Percentiles rank a stretch among this genome's conserved stretches.
phyloP scores from a whole-genome alignment of 2,329 filamentous ascomycete species.

The Claviceps arundinis region DNA sequence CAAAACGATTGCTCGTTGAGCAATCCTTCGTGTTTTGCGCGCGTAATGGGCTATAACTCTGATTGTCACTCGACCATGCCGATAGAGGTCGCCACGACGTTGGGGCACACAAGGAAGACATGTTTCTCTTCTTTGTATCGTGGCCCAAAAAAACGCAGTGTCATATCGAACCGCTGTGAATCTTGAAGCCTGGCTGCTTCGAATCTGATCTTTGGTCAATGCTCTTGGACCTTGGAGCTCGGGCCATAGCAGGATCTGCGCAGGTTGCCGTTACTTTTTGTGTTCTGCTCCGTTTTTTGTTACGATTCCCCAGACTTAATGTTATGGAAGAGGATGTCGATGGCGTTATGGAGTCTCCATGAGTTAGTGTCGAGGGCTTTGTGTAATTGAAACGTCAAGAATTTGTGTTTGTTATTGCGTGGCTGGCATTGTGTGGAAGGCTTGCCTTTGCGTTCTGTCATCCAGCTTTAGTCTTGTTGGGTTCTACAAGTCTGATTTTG shows the following conservation, averaged over 20 bases:
- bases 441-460: neutral
- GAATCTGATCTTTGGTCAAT: neutral
- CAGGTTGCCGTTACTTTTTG: neutral
- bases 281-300: neutral
- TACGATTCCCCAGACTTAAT: constrained; percentile 1
- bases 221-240: neutral
- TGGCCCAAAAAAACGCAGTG: neutral
- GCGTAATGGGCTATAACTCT: no score
- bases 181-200: neutral
- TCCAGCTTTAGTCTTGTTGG: neutral
- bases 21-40: neutral
- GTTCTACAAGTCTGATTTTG: constrained; percentile 13
- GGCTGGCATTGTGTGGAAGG: neutral
- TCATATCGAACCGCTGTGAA: neutral
- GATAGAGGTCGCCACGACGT: neutral
- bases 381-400: neutral
- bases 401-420: neutral
- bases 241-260: neutral
- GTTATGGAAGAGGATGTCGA: neutral
- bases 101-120: neutral
- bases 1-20: constrained; percentile 2
- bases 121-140: neutral
- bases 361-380: neutral
- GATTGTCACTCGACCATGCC: neutral
- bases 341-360: constrained; percentile 3